Conservation (phyloP, 2,329 filamentous ascomycete genomes). For the Clarireedia hainanense region DNA sequence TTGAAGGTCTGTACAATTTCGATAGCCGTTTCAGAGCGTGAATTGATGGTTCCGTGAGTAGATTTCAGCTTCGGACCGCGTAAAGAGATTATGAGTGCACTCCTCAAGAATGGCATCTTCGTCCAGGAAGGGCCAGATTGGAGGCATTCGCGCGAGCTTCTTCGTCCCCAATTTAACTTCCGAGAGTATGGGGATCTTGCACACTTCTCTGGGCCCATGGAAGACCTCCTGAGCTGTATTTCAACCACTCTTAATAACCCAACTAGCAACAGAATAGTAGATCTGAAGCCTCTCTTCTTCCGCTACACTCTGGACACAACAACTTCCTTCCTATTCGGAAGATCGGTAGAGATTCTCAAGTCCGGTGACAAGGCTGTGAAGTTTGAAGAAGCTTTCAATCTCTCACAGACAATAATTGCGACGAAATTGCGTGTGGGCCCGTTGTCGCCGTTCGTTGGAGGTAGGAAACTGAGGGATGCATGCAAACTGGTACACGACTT, state of each 20-base stretch:
- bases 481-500: slow-evolving; percentile 17
- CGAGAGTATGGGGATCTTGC: slow-evolving; percentile 11
- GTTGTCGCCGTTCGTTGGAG: slow-evolving; percentile 6
- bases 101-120: slow-evolving; percentile 5
- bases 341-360: slow-evolving; percentile 28
- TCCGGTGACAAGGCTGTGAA: slow-evolving; percentile 7
- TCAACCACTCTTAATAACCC: background rate
- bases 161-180: background rate
- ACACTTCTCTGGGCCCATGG: slow-evolving; percentile 12
- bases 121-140: background rate
- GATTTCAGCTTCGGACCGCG: background rate
- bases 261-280: slow-evolving; percentile 13
- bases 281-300: slow-evolving; percentile 37
- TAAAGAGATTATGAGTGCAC: background rate
- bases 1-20: background rate
- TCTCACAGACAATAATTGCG: slow-evolving; percentile 28
- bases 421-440: slow-evolving; percentile 24
- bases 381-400: slow-evolving; percentile 32
- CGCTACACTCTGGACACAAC: slow-evolving; percentile 45
- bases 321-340: slow-evolving; percentile 49
- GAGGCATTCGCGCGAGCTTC: background rate
- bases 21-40: too few relatives aligned
- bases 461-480: slow-evolving; percentile 16
- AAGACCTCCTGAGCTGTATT: slow-evolving; percentile 9
- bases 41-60: background rate